phyloP scores from a whole-genome alignment of 176 grass and related monocot genomes.

The Echinochloa phyllopogon region DNA sequence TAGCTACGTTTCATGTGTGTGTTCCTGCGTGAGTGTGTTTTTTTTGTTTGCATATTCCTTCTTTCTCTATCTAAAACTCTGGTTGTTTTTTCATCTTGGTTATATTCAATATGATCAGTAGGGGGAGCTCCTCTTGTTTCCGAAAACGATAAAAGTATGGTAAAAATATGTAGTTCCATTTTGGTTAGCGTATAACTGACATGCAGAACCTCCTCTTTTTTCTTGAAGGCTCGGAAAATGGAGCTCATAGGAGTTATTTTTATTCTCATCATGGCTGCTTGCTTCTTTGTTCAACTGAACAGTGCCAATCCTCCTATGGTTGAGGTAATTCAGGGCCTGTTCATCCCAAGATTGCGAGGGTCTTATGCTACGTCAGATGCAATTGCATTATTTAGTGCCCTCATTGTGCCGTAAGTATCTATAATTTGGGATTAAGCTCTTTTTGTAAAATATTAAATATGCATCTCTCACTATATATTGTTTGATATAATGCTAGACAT shows the following conservation, averaged over 20 bases:
- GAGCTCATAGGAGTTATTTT: constrained; percentile 63
- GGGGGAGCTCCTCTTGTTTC: too few species aligned
- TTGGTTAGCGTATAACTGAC: constrained; percentile 4
- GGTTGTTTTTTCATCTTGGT: not conserved
- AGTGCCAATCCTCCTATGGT: constrained; percentile 58
- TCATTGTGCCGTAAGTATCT: constrained; percentile 75
- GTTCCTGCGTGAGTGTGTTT: too few species aligned
- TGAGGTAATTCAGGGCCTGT: constrained; percentile 66
- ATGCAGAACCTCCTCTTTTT: not conserved
- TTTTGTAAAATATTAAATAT: not conserved
- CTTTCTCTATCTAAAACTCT: not conserved
- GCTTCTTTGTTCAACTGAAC: constrained; percentile 68
- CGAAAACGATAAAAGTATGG: not conserved
- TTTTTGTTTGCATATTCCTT: not conserved
- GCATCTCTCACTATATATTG: constrained; percentile 8
- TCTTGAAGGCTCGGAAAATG: constrained; percentile 65
- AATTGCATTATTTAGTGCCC: constrained; percentile 62
- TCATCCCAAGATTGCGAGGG: constrained; percentile 65
- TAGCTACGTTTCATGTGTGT: not conserved
- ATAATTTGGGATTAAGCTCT: not conserved
- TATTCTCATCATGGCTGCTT: constrained; percentile 66
- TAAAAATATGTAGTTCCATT: not conserved
- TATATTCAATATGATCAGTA: too few species aligned
- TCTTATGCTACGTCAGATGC: constrained; percentile 58
- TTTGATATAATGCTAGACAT: constrained; percentile 51